Conservation (phyloP, 306 rosid genomes). For the Castanea crenata region DNA sequence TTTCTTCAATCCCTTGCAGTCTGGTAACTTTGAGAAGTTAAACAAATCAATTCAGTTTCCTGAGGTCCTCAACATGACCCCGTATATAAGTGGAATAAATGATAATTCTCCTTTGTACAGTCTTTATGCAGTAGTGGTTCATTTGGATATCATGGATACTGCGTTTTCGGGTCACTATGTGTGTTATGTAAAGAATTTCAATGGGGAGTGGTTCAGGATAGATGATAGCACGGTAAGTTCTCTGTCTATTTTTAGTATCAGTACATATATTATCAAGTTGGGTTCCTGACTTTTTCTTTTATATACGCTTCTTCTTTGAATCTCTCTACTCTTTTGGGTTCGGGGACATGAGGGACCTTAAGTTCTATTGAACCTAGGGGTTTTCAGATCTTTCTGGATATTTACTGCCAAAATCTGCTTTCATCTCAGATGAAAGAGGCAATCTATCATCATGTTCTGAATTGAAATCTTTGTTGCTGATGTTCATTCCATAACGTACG, state of each 20-base stretch:
- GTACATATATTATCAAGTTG: neutral
- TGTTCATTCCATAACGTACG: neutral
- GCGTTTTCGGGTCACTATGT: slow-evolving; percentile 75
- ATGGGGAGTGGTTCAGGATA: slow-evolving; percentile 62
- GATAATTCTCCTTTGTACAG: slow-evolving; percentile 56
- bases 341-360: neutral
- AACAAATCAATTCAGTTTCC: slow-evolving; percentile 63
- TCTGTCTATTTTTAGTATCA: neutral
- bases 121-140: slow-evolving; percentile 81
- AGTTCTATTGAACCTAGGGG: neutral
- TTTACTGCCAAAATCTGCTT: neutral
- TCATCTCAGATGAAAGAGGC: neutral
- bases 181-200: slow-evolving; percentile 66
- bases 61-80: slow-evolving; percentile 62
- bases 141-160: slow-evolving; percentile 70
- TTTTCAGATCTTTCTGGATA: neutral
- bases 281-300: neutral
- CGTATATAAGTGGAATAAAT: slow-evolving; percentile 56
- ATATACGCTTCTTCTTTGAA: neutral
- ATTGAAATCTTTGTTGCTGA: neutral
- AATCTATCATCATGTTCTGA: neutral
- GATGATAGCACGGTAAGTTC: slow-evolving; percentile 66
- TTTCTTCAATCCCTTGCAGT: slow-evolving; percentile 46
- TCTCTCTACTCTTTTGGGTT: neutral
- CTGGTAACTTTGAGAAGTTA: slow-evolving; percentile 70